Conservation (phyloP, 2,329 filamentous ascomycete species). For the Fusarium setosum region DNA sequence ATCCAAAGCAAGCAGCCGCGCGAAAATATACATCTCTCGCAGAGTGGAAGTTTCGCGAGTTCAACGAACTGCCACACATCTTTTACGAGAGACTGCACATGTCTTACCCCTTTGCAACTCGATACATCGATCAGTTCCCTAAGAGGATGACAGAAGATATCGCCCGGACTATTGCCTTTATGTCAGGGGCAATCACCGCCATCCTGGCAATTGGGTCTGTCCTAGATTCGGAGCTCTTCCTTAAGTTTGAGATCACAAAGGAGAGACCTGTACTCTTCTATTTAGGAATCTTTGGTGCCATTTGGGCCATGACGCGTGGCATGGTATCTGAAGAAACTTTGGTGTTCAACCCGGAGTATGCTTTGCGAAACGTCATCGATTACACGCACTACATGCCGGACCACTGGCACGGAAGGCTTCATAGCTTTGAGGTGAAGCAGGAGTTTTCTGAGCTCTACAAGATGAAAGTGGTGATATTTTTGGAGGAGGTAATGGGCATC, state of each 20-base stretch:
- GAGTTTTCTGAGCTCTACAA: constrained; percentile 95
- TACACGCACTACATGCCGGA: constrained; percentile 93
- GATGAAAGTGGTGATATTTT: constrained; percentile 89
- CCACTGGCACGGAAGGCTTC: constrained; percentile 89
- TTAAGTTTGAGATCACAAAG: constrained; percentile 90
- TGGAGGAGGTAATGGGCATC: constrained; percentile 93
- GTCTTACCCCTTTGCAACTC: constrained; percentile 92
- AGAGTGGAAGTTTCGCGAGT: constrained; percentile 98
- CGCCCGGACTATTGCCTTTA: constrained; percentile 86
- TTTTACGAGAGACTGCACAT: constrained; percentile 92
- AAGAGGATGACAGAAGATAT: constrained; percentile 93
- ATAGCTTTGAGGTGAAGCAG: constrained; percentile 90
- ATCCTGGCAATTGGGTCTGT: constrained; percentile 86
- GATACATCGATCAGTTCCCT: constrained; percentile 95
- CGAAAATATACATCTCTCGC: constrained; percentile 93
- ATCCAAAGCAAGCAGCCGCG: constrained; percentile 83
- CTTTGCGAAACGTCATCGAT: constrained; percentile 87
- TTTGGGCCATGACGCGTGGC: constrained; percentile 87
- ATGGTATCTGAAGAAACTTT: constrained; percentile 88
- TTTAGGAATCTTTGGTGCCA: constrained; percentile 81
- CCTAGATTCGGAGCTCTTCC: constrained; percentile 90
- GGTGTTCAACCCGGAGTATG: constrained; percentile 92
- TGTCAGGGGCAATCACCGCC: constrained; percentile 86
- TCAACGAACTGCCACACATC: constrained; percentile 94
- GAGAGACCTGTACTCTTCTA: constrained; percentile 94